A percentile compares a stretch with the other conserved stretches of the same genome.
Conservation (phyloP, 2,329 filamentous ascomycete species). For the Iodosphaeria phyllophila region DNA sequence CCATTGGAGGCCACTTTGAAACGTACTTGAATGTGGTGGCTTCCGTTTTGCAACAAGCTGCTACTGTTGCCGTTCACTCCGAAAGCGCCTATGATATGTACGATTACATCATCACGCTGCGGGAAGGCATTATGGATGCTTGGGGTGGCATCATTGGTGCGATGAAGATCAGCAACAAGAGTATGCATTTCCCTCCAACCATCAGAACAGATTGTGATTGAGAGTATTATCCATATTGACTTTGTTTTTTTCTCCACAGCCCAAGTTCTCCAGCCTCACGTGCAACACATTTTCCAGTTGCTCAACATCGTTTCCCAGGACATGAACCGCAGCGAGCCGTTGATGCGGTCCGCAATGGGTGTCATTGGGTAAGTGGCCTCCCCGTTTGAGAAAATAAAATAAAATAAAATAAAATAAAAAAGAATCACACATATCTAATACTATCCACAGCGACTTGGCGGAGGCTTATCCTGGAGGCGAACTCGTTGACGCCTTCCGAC, state of each 20-base stretch:
- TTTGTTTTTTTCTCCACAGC: slow-evolving; percentile 24
- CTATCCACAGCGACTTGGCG: slow-evolving; percentile 55
- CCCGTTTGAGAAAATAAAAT: slow-evolving; percentile 17
- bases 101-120: slow-evolving; percentile 85
- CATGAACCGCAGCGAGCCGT: slow-evolving; percentile 71
- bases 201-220: no score
- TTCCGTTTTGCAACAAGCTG: slow-evolving; percentile 84
- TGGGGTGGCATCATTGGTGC: slow-evolving; percentile 95
- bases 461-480: slow-evolving; percentile 88
- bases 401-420: not conserved
- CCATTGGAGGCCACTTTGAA: slow-evolving; percentile 83
- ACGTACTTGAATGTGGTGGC: slow-evolving; percentile 84
- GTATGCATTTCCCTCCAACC: slow-evolving; percentile 28
- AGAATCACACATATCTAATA: not conserved
- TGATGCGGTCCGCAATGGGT: slow-evolving; percentile 91
- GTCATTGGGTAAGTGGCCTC: slow-evolving; percentile 63
- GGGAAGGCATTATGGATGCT: slow-evolving; percentile 97
- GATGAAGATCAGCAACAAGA: slow-evolving; percentile 69
- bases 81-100: slow-evolving; percentile 89
- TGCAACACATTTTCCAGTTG: slow-evolving; percentile 73
- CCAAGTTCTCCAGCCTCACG: slow-evolving; percentile 53
- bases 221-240: not conserved
- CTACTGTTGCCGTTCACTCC: slow-evolving; percentile 56
- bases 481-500: slow-evolving; percentile 65
- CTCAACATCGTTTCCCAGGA: slow-evolving; percentile 67